These are phyloP conservation scores for Aphanomyces astaci DNA, from an alignment of 352 stramenopile genomes.

Conservation along the genomic window DNA sequence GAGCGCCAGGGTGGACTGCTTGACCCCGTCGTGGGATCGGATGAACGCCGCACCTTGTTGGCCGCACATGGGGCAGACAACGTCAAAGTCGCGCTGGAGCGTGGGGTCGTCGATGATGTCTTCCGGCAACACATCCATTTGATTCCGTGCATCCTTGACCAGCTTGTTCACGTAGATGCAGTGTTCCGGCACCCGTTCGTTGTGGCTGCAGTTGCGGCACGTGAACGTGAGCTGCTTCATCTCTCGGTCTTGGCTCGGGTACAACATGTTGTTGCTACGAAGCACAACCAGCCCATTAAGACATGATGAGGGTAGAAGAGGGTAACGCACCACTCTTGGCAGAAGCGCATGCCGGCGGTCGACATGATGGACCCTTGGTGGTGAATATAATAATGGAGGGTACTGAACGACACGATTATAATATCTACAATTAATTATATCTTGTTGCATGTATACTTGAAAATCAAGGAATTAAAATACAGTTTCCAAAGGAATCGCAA, in stretches of 20 bases:
- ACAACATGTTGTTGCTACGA: slow-evolving; percentile 87
- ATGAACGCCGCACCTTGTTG: slow-evolving; percentile 82
- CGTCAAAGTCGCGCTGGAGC: slow-evolving; percentile 81
- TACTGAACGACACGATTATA: too few relatives aligned
- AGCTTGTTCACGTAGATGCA: slow-evolving; percentile 90
- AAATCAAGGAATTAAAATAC: too few relatives aligned
- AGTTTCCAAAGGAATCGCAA: too few relatives aligned
- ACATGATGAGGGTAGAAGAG: too few relatives aligned
- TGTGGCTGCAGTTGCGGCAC: slow-evolving; percentile 80
- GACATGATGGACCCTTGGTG: slow-evolving; percentile 24
- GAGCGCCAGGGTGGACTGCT: slow-evolving; percentile 77
- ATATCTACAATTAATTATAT: too few relatives aligned
- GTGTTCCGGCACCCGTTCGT: slow-evolving; percentile 79
- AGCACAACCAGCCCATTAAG: neutral
- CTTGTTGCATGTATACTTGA: too few relatives aligned
- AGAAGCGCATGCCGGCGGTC: slow-evolving; percentile 82
- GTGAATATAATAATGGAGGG: neutral
- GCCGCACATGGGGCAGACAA: slow-evolving; percentile 67
- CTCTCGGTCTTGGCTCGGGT: slow-evolving; percentile 82
- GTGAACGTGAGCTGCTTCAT: slow-evolving; percentile 77
- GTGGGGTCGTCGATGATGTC: slow-evolving; percentile 85
- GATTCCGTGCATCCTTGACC: slow-evolving; percentile 80
- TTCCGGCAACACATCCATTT: slow-evolving; percentile 75
- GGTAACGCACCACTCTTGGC: slow-evolving; percentile 68
- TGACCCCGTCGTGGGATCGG: slow-evolving; percentile 80